A percentile compares a stretch with the other conserved stretches of the same genome.
Evolutionary conservation across 345 rosid species (phyloP).

Genomic region (Eucalyptus camaldulensis): DNA sequence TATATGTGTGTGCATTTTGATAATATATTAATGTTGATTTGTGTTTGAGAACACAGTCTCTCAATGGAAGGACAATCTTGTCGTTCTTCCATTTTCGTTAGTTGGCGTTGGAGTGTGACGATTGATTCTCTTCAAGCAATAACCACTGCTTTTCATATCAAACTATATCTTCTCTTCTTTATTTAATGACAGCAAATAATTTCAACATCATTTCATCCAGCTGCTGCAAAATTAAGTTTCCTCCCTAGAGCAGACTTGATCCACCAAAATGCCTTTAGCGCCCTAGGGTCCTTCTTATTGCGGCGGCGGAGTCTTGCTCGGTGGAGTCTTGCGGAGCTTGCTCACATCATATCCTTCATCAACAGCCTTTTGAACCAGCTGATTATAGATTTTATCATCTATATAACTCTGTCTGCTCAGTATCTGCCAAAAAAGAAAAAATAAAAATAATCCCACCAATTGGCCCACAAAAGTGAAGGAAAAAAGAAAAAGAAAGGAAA

Average conservation of each 20-base stretch:
- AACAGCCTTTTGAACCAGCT: slow-evolving; percentile 43
- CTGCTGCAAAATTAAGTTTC: background rate
- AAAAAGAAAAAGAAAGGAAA: no score
- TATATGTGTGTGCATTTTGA: no score
- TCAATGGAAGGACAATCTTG: no score
- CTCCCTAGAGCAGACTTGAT: slow-evolving; percentile 53
- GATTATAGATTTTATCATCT: slow-evolving; percentile 49
- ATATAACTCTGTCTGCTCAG: slow-evolving; percentile 41
- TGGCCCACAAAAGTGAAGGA: no score
- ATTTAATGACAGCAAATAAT: background rate
- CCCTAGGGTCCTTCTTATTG: slow-evolving; percentile 20
- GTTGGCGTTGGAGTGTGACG: no score
- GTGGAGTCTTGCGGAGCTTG: slow-evolving; percentile 70
- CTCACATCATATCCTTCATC: slow-evolving; percentile 54
- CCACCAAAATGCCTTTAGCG: slow-evolving; percentile 60
- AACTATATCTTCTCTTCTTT: background rate
- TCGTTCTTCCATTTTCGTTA: no score
- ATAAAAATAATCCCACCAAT: no score
- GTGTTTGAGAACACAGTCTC: no score
- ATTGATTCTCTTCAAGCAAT: no score
- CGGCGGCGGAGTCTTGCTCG: slow-evolving; percentile 42
- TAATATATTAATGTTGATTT: no score
- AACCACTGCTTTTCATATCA: no score
- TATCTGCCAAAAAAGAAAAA: slow-evolving; percentile 14
- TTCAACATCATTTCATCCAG: background rate